Percentiles rank a stretch among this genome's conserved stretches.
phyloP scores from a whole-genome alignment of 768 basidiomycete genomes.

The Tylopilus felleus region DNA sequence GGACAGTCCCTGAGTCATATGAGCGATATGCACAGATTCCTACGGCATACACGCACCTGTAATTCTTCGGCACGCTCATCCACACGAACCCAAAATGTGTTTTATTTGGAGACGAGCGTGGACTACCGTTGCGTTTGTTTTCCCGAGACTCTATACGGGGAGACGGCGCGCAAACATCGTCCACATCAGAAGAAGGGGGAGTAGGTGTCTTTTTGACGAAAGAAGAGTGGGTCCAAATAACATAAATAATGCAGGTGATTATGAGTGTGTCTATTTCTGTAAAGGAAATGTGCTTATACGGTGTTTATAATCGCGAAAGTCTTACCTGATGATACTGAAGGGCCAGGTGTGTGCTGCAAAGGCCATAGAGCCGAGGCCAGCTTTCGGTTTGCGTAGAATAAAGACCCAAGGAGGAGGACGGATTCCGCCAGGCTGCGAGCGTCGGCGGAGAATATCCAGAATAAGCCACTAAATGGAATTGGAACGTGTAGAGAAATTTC shows the following conservation, averaged over 20 bases:
- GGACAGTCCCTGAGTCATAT: constrained; percentile 55
- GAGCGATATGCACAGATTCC: constrained; percentile 4
- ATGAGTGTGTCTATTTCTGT: constrained; percentile 59
- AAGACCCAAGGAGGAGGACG: constrained; percentile 58
- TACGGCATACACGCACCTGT: constrained; percentile 48
- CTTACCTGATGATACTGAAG: constrained; percentile 54
- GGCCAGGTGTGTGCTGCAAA: constrained; percentile 26
- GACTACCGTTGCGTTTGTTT: constrained; percentile 34
- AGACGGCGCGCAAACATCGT: constrained; percentile 29
- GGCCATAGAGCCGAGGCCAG: constrained; percentile 12
- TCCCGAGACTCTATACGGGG: constrained; percentile 52
- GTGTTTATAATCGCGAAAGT: background rate
- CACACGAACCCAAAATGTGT: constrained; percentile 69
- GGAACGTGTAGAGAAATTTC: constrained; percentile 43
- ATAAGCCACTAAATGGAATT: constrained; percentile 39
- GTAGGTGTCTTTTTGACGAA: constrained; percentile 29
- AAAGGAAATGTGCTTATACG: constrained; percentile 4
- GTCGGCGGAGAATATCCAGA: constrained; percentile 55
- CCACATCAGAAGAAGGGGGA: constrained; percentile 15
- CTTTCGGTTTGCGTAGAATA: constrained; percentile 53
- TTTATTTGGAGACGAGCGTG: constrained; percentile 35
- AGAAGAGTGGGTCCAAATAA: constrained; percentile 57
- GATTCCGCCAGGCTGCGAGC: constrained; percentile 61
- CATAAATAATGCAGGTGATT: constrained; percentile 54
- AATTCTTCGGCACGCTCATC: constrained; percentile 91